Conservation (phyloP, 2,329 filamentous ascomycete genomes). For the Phyllosticta citriasiana region DNA sequence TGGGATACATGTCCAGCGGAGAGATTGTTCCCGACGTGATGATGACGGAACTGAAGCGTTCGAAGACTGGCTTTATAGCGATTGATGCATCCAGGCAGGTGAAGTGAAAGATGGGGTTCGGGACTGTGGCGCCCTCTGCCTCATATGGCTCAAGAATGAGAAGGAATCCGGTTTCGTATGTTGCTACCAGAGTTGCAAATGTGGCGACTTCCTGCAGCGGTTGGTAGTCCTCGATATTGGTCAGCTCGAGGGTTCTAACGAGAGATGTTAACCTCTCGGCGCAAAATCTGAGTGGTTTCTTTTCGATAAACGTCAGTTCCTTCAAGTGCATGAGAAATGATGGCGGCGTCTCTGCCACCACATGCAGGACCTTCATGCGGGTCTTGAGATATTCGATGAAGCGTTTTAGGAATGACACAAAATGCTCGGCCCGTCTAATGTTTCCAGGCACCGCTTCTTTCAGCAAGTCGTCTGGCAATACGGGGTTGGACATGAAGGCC, state of each 20-base stretch:
- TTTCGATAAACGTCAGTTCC: slow-evolving; percentile 95
- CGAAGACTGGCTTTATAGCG: slow-evolving; percentile 94
- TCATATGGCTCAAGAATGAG: slow-evolving; percentile 97
- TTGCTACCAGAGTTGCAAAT: slow-evolving; percentile 90
- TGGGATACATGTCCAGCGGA: slow-evolving; percentile 96
- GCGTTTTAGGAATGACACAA: slow-evolving; percentile 84
- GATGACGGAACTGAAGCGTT: slow-evolving; percentile 94
- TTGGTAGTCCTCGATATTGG: slow-evolving; percentile 96
- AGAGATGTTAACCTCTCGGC: slow-evolving; percentile 90
- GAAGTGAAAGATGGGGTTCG: slow-evolving; percentile 94
- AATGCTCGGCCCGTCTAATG: slow-evolving; percentile 90
- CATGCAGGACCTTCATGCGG: slow-evolving; percentile 94
- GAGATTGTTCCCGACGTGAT: slow-evolving; percentile 98
- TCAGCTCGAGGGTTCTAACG: slow-evolving; percentile 87
- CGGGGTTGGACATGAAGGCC: slow-evolving; percentile 94
- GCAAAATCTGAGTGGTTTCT: slow-evolving; percentile 89
- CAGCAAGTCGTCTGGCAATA: slow-evolving; percentile 82
- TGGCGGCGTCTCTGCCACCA: slow-evolving; percentile 91
- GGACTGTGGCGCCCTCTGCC: slow-evolving; percentile 87
- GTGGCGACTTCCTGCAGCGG: slow-evolving; percentile 94
- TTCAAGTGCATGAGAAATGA: slow-evolving; percentile 89
- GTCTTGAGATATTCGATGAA: slow-evolving; percentile 98
- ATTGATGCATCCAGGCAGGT: slow-evolving; percentile 95
- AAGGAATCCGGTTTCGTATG: slow-evolving; percentile 92
- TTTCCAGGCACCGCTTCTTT: slow-evolving; percentile 96